Evolutionary conservation across 208 protist genomes (phyloP).

Genomic region (Acanthamoeba healyi): DNA sequence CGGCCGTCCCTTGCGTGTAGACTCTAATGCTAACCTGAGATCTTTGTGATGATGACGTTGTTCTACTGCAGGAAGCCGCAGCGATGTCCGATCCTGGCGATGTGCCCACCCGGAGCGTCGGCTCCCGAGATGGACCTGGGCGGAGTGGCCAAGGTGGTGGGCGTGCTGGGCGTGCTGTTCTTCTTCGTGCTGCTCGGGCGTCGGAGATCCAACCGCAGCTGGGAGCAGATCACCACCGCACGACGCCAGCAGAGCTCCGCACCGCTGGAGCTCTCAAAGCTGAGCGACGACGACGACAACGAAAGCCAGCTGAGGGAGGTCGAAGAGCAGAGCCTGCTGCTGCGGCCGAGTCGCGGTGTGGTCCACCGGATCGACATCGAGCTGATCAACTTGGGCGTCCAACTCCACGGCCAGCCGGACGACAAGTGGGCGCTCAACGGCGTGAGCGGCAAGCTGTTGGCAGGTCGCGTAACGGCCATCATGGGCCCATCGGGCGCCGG

Average conservation of each 20-base stretch:
- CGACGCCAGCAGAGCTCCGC: not conserved
- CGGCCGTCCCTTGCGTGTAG: too few species aligned
- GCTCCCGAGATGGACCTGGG: not conserved
- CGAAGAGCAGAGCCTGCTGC: not conserved
- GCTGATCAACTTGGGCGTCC: slow-evolving; percentile 11
- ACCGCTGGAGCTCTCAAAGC: not conserved
- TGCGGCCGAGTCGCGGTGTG: not conserved
- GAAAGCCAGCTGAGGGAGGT: not conserved
- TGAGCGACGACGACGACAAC: not conserved
- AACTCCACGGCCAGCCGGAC: not conserved
- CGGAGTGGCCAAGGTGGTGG: not conserved
- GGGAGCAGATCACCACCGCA: not conserved
- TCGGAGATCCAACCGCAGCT: not conserved
- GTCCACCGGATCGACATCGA: not conserved
- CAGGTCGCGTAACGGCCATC: slow-evolving; percentile 14
- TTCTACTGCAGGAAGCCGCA: not conserved
- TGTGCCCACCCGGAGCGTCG: not conserved
- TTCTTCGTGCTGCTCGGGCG: slow-evolving; percentile 5
- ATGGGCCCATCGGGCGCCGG: slow-evolving; percentile 68
- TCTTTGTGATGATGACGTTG: too few species aligned
- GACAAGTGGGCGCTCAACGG: not conserved
- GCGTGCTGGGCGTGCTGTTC: slow-evolving; percentile 8
- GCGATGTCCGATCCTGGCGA: not conserved
- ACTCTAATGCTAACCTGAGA: too few species aligned
- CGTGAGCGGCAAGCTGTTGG: not conserved